Evolutionary conservation across 257 asterid genomes (phyloP).

Genomic region (Plantago elongata): DNA sequence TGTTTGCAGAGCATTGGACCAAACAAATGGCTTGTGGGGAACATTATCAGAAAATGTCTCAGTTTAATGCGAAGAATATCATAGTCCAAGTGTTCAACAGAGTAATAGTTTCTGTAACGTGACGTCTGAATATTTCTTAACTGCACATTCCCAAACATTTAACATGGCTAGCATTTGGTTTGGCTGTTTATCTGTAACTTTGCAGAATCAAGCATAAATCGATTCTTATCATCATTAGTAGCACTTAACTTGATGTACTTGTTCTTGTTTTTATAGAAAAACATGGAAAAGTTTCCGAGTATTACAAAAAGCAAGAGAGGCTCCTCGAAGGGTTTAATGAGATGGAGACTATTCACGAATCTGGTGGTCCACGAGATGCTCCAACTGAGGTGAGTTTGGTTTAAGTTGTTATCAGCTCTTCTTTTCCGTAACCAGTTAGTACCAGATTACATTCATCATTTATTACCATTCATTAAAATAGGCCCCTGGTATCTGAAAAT

Average conservation of each 20-base stretch:
- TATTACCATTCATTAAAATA: slow-evolving; percentile 1
- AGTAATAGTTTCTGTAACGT: too few relatives aligned
- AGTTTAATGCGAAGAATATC: slow-evolving; percentile 1
- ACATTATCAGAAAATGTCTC: background rate
- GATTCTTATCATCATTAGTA: background rate
- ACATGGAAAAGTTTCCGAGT: slow-evolving; percentile 62
- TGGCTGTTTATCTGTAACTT: slow-evolving; percentile 1
- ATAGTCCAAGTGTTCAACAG: background rate
- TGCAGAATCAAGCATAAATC: background rate
- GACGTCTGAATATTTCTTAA: too few relatives aligned
- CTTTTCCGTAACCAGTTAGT: background rate
- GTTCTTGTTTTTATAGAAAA: slow-evolving; percentile 36
- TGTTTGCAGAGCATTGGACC: background rate
- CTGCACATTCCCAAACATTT: too few relatives aligned
- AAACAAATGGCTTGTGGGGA: background rate
- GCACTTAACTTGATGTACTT: background rate
- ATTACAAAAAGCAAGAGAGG: slow-evolving; percentile 76
- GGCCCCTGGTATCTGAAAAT: slow-evolving; percentile 11
- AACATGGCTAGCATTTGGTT: background rate
- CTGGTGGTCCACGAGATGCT: slow-evolving; percentile 52
- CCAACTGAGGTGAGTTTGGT: slow-evolving; percentile 52
- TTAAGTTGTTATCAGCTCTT: slow-evolving; percentile 4
- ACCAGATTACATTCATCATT: background rate
- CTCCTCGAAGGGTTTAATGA: slow-evolving; percentile 77
- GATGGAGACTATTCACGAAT: slow-evolving; percentile 72